A percentile compares a stretch with the other conserved stretches of the same genome.
phyloP scores from a whole-genome alignment of 208 protist species.

The Crithidia mellificae region DNA sequence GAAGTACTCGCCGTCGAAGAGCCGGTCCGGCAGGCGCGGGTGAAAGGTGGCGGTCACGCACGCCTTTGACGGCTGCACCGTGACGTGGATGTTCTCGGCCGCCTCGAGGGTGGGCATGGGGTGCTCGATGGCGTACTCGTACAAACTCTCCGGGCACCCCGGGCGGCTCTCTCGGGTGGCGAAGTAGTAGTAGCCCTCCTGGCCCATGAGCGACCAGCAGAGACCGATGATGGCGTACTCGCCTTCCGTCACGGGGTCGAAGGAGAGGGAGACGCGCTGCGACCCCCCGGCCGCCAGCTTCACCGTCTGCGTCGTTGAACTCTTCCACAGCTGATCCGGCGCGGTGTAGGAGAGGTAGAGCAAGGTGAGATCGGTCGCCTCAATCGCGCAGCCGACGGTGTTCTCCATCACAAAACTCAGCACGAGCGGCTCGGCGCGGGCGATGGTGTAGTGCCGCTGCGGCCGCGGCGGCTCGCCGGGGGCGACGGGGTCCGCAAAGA shows the following conservation, averaged over 20 bases:
- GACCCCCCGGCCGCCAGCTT: constrained; percentile 33
- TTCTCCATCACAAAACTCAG: constrained; percentile 68
- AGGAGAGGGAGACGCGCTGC: constrained; percentile 49
- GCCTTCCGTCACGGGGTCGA: constrained; percentile 59
- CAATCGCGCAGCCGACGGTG: constrained; percentile 54
- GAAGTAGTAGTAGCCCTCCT: constrained; percentile 87
- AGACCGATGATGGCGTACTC: constrained; percentile 79
- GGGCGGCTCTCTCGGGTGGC: constrained; percentile 50
- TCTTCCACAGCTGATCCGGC: constrained; percentile 76
- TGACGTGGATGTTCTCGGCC: constrained; percentile 65
- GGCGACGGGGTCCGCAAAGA: constrained; percentile 4
- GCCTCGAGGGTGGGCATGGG: constrained; percentile 58
- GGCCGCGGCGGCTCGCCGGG: neutral
- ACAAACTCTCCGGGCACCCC: constrained; percentile 46
- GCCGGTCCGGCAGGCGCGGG: constrained; percentile 57
- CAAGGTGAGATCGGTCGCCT: constrained; percentile 51
- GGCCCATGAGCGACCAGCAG: constrained; percentile 56
- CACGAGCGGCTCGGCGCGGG: constrained; percentile 61
- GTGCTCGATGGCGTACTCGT: constrained; percentile 79
- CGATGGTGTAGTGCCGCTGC: constrained; percentile 42
- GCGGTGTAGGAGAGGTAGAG: constrained; percentile 57
- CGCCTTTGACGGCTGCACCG: constrained; percentile 63
- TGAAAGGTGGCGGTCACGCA: constrained; percentile 54
- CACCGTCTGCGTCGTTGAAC: constrained; percentile 57
- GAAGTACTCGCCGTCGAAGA: constrained; percentile 83